Evolutionary conservation across 176 grass and related monocot species (phyloP), one percentile per base, ranked within the genome.

Genomic region (Avena sativa): DNA sequence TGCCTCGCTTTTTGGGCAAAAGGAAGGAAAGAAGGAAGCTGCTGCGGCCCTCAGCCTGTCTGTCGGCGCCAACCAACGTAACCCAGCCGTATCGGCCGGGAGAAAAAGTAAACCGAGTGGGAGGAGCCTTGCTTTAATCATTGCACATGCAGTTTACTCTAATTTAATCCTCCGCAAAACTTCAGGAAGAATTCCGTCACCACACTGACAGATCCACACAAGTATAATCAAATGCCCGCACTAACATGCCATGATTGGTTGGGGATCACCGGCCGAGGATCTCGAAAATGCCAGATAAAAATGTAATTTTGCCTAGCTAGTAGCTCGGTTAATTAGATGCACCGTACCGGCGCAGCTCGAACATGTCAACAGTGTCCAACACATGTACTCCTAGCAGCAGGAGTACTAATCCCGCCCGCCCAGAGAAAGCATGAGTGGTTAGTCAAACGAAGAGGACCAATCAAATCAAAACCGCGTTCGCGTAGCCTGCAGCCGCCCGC

Each of bases 1-100:
- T 10, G 8, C 25, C 2, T 82, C 76, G 55, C 86, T 83, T 78
- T 83, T 38, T 12, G 0, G 3, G 38, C 2, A 83, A 81, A 83
- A 81, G 63, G 0, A 3, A 58, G 15, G 7, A n/a, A 60, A 8
- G 58, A 61, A 69, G 71, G 36, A 83, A 78, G 30, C 15, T 19
- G 12, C 72, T 17, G 47, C 11, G 11, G 16, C 13, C 52, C 3
- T 55, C 59, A 14, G 6, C 5, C 40, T 81, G 89, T 86, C 83
- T 79, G 88, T 90, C 89, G 89, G 85, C 86, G 89, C 80, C 89
- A 79, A 84, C 80, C 80, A 73, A 79, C 80, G 74, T 16, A 6
- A 17, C 19, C 30, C 2, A 51, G 3, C 30, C 4, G 62, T 2
- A 14, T 19, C 11, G 3, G 34, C 1, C 12, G 8, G 40, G 13